phyloP scores from a whole-genome alignment of 345 rosid species.

The Microcos paniculata region DNA sequence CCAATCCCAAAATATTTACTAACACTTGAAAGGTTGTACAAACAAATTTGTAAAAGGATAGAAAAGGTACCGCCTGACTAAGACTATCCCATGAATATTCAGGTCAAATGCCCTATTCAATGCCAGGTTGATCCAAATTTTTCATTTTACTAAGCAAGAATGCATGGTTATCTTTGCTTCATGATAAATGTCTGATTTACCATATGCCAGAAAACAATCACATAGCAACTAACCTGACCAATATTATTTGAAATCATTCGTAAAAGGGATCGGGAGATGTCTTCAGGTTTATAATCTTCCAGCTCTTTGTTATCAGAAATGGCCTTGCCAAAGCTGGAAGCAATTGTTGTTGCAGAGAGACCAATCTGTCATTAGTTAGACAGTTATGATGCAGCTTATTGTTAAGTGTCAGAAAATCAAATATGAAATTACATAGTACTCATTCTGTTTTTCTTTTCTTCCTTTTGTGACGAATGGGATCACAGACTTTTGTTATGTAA shows the following conservation, averaged over 20 bases:
- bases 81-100: neutral
- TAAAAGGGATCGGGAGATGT: constrained; percentile 67
- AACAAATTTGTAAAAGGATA: neutral
- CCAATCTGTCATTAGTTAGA: constrained; percentile 54
- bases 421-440: neutral
- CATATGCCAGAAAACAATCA: neutral
- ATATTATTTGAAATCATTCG: constrained; percentile 87
- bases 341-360: constrained; percentile 68
- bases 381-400: neutral
- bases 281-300: constrained; percentile 75
- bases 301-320: constrained; percentile 67
- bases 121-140: neutral
- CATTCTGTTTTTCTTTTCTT: too few species aligned
- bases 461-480: too few species aligned
- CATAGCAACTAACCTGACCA: constrained; percentile 59
- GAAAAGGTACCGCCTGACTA: neutral
- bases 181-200: neutral
- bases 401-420: constrained; percentile 12
- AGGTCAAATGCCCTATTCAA: neutral
- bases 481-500: neutral
- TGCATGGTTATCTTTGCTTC: neutral
- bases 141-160: neutral
- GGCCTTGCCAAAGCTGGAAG: constrained; percentile 90
- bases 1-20: neutral
- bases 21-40: neutral